phyloP scores from a whole-genome alignment of 2,329 filamentous ascomycete species.

The Dactylonectria macrodidyma region DNA sequence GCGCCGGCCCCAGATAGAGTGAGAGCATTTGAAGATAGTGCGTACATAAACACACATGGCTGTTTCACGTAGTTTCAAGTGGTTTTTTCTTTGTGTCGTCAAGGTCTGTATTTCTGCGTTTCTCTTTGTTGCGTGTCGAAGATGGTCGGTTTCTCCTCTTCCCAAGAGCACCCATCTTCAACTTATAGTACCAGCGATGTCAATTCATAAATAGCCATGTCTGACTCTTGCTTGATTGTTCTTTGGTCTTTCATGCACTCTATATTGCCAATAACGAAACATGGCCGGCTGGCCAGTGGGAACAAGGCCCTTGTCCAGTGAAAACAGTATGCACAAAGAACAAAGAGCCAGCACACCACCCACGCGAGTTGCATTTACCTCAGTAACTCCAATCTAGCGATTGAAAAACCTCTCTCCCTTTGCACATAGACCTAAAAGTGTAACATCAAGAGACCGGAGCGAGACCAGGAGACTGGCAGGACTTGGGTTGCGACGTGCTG shows the following conservation, averaged over 20 bases:
- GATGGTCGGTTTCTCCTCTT: no score
- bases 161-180: not conserved
- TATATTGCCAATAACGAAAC: not conserved
- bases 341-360: not conserved
- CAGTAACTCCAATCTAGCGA: no score
- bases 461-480: no score
- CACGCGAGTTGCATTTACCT: no score
- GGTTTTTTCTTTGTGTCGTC: no score
- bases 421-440: no score
- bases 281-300: not conserved
- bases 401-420: no score
- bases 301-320: not conserved
- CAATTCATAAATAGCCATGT: not conserved
- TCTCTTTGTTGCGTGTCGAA: not conserved
- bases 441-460: no score
- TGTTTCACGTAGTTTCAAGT: not conserved
- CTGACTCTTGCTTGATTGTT: not conserved
- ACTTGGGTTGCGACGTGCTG: no score
- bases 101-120: not conserved
- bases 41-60: constrained; percentile 50
- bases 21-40: constrained; percentile 46
- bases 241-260: not conserved
- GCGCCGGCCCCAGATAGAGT: constrained; percentile 46
- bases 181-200: not conserved
- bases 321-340: not conserved